Conservation (phyloP, 1,284 basidiomycete species). For the Tilletia setariae region DNA sequence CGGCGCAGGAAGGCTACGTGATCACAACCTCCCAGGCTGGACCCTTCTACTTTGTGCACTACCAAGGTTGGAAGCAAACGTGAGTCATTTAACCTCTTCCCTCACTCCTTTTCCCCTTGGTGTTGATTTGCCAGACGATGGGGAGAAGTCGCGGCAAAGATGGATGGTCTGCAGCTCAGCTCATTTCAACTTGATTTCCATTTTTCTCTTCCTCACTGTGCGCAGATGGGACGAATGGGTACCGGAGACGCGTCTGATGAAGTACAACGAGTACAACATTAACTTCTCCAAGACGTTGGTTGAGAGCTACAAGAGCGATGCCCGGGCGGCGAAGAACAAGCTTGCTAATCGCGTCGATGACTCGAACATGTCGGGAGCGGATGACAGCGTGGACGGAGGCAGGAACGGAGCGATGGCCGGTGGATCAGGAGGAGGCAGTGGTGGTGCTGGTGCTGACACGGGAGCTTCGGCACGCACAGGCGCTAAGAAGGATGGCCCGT, state of each 20-base stretch:
- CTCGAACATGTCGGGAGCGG: conserved; percentile 41
- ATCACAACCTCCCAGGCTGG: conserved; percentile 67
- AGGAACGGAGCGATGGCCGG: conserved; percentile 1
- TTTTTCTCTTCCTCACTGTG: neutral
- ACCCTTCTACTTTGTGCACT: conserved; percentile 90
- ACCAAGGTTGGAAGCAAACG: conserved; percentile 99
- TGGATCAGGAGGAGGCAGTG: conserved; percentile 40
- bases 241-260: conserved; percentile 74
- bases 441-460: conserved; percentile 45
- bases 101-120: neutral
- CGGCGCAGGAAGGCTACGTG: conserved; percentile 62
- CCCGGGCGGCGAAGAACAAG: too few species aligned
- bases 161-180: too few species aligned
- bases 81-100: conserved; percentile 58
- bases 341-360: conserved; percentile 54
- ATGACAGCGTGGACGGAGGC: neutral
- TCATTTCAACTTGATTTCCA: neutral
- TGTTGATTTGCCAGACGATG: too few species aligned
- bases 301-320: neutral
- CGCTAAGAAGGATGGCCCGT: conserved; percentile 19
- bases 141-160: too few species aligned
- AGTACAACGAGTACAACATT: conserved; percentile 79
- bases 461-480: conserved; percentile 19
- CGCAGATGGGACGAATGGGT: conserved; percentile 98
- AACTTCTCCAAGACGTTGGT: conserved; percentile 65